Base-by-base conservation (phyloP, 257 asterid species). In the Petunia secreta region DNA sequence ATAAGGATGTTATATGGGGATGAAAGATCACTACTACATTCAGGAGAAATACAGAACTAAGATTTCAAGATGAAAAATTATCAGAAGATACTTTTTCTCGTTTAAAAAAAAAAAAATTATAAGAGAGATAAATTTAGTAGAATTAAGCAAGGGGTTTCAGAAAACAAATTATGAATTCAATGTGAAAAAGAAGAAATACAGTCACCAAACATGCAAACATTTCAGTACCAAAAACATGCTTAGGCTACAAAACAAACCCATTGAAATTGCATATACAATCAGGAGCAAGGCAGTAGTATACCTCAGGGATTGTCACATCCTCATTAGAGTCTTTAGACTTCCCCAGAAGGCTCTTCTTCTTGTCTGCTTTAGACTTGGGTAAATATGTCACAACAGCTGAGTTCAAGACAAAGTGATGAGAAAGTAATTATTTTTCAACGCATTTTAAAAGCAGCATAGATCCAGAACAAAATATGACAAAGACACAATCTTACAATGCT, bases 331-430 rank as follows among this genome's bases (percentile, higher is more conserved):
- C 97, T 68, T 89, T 81, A 25, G 91, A 75, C 63, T 86, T 85
- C 82, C 96, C 94, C 81, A 95, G 83, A 68, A 95, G 88, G 74
- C 97, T 95, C 97, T 93, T 93, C 89, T 69, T 93, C 86, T 89
- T 92, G 81, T 89, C 91, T 68, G 88, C 83, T 87, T 88, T 95
- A 65, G 97, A 89, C 87, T 95, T 95, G 74, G 96, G 97, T 84
- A 93, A 80, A 87, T 93, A 95, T 73, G 84, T 80, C 80, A 92
- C 97, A 57, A 95, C 87, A 83, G 97, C 99, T 95, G 81, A 73
- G 80, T 38, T 75, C 68, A 80, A 25, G 25, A 25, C 39, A 71
- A 52, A 81, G 75, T n/a, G 58, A 84, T 25, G 25, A 25, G 25
- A 25, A 25, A 25, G 25, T 25, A 25, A 25, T 25, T 25, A 25